Evolutionary conservation across 768 basidiomycete species (phyloP).

Genomic region (Hygrophoropsis aurantiaca): DNA sequence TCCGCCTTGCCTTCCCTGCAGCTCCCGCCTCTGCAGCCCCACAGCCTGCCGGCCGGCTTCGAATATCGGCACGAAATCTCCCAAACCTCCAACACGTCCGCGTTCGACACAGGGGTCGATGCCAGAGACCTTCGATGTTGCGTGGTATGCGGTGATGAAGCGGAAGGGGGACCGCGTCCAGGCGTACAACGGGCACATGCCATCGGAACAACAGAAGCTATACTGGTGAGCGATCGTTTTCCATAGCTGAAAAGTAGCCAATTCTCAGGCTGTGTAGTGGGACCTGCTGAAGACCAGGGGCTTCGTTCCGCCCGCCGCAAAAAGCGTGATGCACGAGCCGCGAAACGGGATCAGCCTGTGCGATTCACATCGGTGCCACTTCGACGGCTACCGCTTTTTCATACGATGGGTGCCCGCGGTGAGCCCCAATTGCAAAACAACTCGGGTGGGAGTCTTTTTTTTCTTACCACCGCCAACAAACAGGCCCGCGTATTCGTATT

Average conservation of each 20-base stretch:
- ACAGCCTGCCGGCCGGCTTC: slow-evolving; percentile 14
- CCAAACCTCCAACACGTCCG: slow-evolving; percentile 9
- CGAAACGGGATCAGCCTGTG: slow-evolving; percentile 13
- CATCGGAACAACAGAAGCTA: slow-evolving; percentile 7
- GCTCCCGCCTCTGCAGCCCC: slow-evolving; percentile 9
- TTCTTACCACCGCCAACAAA: background rate
- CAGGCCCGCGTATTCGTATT: slow-evolving; percentile 25
- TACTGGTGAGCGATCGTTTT: slow-evolving; percentile 13
- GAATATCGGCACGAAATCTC: slow-evolving; percentile 12
- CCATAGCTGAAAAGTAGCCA: too few relatives aligned
- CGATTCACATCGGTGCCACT: slow-evolving; percentile 1
- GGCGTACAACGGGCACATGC: slow-evolving; percentile 7
- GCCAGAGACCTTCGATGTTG: slow-evolving; percentile 11
- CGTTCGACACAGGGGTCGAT: slow-evolving; percentile 13
- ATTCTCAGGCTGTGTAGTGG: background rate
- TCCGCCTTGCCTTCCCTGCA: too few relatives aligned
- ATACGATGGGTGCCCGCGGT: slow-evolving; percentile 13
- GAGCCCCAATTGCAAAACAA: background rate
- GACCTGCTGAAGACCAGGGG: background rate
- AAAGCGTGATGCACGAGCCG: slow-evolving; percentile 10
- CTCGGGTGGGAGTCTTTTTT: background rate
- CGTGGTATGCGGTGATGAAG: slow-evolving; percentile 6
- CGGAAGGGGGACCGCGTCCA: slow-evolving; percentile 7
- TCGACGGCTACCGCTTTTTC: slow-evolving; percentile 10
- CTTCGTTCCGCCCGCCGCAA: slow-evolving; percentile 1